Conservation (phyloP, 345 rosid genomes). For the Eucalyptus erythrocorys region DNA sequence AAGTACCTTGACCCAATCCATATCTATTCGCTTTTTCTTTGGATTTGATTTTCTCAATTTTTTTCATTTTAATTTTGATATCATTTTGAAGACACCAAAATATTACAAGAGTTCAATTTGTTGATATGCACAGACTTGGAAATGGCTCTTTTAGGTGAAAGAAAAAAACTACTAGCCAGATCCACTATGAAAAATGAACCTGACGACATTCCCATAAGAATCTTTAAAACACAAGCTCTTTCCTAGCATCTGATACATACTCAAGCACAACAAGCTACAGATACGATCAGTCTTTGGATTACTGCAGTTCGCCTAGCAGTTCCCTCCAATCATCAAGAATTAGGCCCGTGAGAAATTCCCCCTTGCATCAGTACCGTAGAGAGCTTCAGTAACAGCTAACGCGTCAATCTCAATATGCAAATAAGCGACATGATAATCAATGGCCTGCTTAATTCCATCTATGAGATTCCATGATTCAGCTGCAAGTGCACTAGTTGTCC, state of each 20-base stretch:
- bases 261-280: neutral
- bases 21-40: neutral
- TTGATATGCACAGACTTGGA: neutral
- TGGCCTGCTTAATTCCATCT: neutral
- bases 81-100: neutral
- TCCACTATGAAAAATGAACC: neutral
- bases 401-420: neutral
- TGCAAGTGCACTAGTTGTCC: neutral
- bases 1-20: neutral
- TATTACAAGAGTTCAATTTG: neutral
- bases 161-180: neutral
- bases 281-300: neutral
- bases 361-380: neutral
- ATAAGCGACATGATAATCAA: neutral
- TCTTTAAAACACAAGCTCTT: neutral
- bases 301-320: neutral
- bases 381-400: neutral
- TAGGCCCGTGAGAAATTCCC: neutral
- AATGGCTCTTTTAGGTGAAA: neutral
- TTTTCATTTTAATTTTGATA: neutral
- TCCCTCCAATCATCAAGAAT: neutral
- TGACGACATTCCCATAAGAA: neutral
- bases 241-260: neutral
- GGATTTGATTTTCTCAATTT: neutral
- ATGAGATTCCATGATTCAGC: neutral